Evolutionary conservation across 352 stramenopile genomes (phyloP).

Genomic region (Phytopythium montanum): DNA sequence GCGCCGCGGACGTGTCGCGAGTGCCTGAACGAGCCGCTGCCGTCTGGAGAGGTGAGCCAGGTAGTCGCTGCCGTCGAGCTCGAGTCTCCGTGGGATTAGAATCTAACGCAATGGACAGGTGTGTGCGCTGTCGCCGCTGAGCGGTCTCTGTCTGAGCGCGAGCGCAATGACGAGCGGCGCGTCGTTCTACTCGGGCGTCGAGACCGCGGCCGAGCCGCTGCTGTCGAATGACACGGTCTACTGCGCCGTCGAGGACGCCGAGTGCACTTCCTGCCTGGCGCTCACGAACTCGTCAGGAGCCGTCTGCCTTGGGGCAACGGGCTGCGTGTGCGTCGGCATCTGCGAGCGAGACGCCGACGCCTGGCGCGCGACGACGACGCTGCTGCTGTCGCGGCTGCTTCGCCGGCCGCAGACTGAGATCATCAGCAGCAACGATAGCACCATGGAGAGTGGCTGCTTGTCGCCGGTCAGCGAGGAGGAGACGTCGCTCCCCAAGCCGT

Average conservation of each 20-base stretch:
- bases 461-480: background rate
- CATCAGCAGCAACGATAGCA: background rate
- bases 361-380: slow-evolving; percentile 4
- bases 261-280: slow-evolving; percentile 23
- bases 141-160: slow-evolving; percentile 1
- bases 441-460: background rate
- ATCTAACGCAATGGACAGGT: background rate
- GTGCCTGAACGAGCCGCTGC: slow-evolving; percentile 13
- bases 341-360: slow-evolving; percentile 1
- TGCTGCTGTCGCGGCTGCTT: slow-evolving; percentile 1
- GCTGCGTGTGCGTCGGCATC: slow-evolving; percentile 6
- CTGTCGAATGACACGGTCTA: slow-evolving; percentile 27
- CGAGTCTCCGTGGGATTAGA: background rate
- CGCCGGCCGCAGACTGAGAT: background rate
- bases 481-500: background rate
- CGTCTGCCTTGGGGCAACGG: background rate
- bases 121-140: slow-evolving; percentile 4
- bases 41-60: slow-evolving; percentile 5
- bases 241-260: slow-evolving; percentile 24
- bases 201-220: slow-evolving; percentile 8
- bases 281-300: slow-evolving; percentile 4
- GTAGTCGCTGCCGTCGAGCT: no score
- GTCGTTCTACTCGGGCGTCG: background rate
- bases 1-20: slow-evolving; percentile 14
- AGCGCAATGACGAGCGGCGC: background rate